A percentile compares a stretch with the other conserved stretches of the same genome.
Evolutionary conservation across 179 eudicot genomes (phyloP).

Genomic region (Pouteria campechiana): DNA sequence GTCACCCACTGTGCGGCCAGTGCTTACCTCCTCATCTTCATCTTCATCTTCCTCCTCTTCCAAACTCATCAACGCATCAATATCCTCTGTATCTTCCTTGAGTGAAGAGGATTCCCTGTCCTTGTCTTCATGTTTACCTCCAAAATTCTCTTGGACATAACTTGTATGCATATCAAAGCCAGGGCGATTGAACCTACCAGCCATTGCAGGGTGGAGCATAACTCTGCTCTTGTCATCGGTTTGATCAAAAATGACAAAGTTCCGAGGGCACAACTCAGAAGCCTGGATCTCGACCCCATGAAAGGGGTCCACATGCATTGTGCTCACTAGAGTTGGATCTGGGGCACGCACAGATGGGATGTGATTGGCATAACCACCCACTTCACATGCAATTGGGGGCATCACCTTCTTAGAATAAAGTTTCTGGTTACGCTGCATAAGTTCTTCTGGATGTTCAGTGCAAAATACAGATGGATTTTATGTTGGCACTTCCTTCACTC

Average conservation of each 20-base stretch:
- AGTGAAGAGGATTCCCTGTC: constrained; percentile 18
- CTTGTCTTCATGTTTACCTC: constrained; percentile 1
- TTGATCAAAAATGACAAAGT: constrained; percentile 42
- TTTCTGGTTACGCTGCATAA: constrained; percentile 33
- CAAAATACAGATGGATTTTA: no score
- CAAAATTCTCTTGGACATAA: constrained; percentile 6
- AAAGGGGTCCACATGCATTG: constrained; percentile 7
- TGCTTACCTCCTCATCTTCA: constrained; percentile 55
- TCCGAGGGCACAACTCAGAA: constrained; percentile 40
- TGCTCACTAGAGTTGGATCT: constrained; percentile 13
- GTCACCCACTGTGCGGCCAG: constrained; percentile 30
- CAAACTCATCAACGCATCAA: constrained; percentile 41
- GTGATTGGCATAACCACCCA: constrained; percentile 11
- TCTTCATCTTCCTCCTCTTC: constrained; percentile 25
- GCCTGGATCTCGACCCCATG: constrained; percentile 37
- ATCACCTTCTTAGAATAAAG: constrained; percentile 10
- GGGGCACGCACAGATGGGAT: constrained; percentile 17
- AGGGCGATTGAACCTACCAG: constrained; percentile 17
- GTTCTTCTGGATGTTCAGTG: no score
- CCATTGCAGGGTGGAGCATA: constrained; percentile 38
- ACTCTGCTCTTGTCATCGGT: constrained; percentile 35
- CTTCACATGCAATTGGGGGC: constrained; percentile 18
- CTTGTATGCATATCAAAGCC: constrained; percentile 11
- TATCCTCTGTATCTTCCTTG: constrained; percentile 45
- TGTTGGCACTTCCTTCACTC: no score